phyloP scores from a whole-genome alignment of 768 basidiomycete genomes.

The Hypholoma sublateritium region DNA sequence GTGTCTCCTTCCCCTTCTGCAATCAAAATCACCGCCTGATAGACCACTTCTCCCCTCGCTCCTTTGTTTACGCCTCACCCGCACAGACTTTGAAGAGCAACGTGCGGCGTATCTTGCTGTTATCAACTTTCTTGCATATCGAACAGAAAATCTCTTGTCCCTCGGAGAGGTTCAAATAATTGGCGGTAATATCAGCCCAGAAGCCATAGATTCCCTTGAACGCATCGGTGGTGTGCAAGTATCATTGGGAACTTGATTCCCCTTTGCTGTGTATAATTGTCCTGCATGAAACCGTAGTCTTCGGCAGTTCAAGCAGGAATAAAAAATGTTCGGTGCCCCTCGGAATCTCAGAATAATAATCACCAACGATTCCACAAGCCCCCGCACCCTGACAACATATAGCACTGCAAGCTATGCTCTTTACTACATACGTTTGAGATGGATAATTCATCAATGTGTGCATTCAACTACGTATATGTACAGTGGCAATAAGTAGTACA shows the following conservation, averaged over 20 bases:
- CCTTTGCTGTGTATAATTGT: too few relatives aligned
- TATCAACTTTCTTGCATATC: conserved; percentile 14
- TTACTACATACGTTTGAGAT: too few relatives aligned
- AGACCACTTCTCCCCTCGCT: conserved; percentile 11
- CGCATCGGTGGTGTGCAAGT: conserved; percentile 13
- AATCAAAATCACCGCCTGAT: conserved; percentile 4
- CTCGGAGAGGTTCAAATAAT: conserved; percentile 14
- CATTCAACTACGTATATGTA: too few relatives aligned
- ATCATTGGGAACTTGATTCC: background rate
- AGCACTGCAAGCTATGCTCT: too few relatives aligned
- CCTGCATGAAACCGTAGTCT: too few relatives aligned
- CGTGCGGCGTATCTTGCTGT: conserved; percentile 6
- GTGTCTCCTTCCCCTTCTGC: conserved; percentile 18
- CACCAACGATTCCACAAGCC: too few relatives aligned
- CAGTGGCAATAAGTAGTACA: too few relatives aligned
- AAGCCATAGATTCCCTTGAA: conserved; percentile 1
- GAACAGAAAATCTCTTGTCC: conserved; percentile 4
- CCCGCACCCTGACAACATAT: too few relatives aligned
- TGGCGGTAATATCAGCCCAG: conserved; percentile 8
- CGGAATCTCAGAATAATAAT: too few relatives aligned
- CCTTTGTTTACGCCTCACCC: conserved; percentile 14
- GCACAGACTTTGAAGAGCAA: conserved; percentile 15
- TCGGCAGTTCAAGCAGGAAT: too few relatives aligned
- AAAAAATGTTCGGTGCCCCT: too few relatives aligned
- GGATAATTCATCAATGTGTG: too few relatives aligned